These are phyloP conservation scores for Phytopythium helicoides DNA, from an alignment of 352 stramenopile genomes.

Conservation along the genomic window DNA sequence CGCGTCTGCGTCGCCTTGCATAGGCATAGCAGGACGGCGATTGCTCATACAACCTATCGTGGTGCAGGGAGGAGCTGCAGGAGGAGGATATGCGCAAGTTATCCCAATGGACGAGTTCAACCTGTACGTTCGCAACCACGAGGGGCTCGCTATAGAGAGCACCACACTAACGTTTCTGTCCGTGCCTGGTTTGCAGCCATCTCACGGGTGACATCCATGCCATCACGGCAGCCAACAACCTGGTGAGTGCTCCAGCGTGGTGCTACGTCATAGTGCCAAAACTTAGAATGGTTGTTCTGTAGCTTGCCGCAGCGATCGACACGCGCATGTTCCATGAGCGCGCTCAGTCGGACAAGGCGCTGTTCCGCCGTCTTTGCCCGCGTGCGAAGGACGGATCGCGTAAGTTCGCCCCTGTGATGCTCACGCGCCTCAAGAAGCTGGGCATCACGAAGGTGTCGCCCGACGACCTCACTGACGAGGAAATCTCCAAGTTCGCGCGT, in stretches of 20 bases:
- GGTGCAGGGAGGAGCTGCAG: slow-evolving; percentile 52
- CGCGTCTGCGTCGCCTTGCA: background rate
- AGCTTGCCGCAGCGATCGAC: slow-evolving; percentile 96
- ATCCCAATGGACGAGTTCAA: slow-evolving; percentile 99
- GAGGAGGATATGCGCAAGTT: slow-evolving; percentile 93
- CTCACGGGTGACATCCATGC: slow-evolving; percentile 99
- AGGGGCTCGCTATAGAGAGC: slow-evolving; percentile 76
- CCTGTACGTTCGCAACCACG: slow-evolving; percentile 50
- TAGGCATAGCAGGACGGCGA: background rate
- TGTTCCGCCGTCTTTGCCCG: slow-evolving; percentile 86
- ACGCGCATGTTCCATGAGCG: slow-evolving; percentile 98
- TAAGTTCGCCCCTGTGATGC: slow-evolving; percentile 91
- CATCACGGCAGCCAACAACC: slow-evolving; percentile 98
- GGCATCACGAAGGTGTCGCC: slow-evolving; percentile 92
- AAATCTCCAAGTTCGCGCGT: slow-evolving; percentile 91
- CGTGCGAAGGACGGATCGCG: slow-evolving; percentile 76
- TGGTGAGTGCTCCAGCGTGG: slow-evolving; percentile 40
- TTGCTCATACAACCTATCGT: background rate
- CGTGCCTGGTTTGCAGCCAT: slow-evolving; percentile 48
- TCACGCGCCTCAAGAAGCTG: slow-evolving; percentile 93
- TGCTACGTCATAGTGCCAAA: no score
- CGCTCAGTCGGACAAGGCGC: slow-evolving; percentile 71
- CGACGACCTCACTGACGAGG: slow-evolving; percentile 93
- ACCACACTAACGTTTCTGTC: slow-evolving; percentile 52
- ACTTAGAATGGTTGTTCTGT: no score